Conservation (phyloP, 345 rosid species). For the Pugionium cornutum region DNA sequence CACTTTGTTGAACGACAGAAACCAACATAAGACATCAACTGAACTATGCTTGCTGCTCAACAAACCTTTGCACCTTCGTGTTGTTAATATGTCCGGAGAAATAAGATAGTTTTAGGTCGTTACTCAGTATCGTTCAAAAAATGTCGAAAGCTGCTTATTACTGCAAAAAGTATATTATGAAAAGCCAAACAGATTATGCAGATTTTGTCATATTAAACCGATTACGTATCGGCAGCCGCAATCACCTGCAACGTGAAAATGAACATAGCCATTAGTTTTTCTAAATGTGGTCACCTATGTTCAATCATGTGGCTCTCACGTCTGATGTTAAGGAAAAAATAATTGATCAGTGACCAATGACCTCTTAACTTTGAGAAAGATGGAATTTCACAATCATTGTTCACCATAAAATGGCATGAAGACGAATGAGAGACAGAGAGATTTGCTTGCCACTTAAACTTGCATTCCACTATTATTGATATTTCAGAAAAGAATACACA, state of each 20-base stretch:
- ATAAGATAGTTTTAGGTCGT: background rate
- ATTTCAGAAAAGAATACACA: background rate
- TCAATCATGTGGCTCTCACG: no score
- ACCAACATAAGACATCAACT: conserved; percentile 20
- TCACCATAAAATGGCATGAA: background rate
- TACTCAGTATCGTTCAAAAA: background rate
- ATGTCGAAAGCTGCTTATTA: no score
- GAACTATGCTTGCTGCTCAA: conserved; percentile 13
- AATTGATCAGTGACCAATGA: background rate
- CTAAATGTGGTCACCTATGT: no score
- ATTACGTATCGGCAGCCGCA: no score
- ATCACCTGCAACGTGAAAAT: no score
- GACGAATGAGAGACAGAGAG: background rate
- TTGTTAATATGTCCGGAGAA: background rate
- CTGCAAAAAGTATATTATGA: no score
- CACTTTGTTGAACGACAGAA: conserved; percentile 11
- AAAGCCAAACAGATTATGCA: no score
- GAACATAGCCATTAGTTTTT: no score
- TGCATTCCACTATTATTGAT: background rate
- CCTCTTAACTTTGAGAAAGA: background rate
- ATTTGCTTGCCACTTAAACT: background rate
- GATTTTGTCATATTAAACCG: no score
- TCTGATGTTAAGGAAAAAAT: no score
- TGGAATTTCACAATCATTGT: background rate
- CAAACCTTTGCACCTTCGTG: background rate